Evolutionary conservation across 345 rosid species (phyloP), one percentile per base, ranked within the genome.

Genomic region (Arabidopsis arenosa): DNA sequence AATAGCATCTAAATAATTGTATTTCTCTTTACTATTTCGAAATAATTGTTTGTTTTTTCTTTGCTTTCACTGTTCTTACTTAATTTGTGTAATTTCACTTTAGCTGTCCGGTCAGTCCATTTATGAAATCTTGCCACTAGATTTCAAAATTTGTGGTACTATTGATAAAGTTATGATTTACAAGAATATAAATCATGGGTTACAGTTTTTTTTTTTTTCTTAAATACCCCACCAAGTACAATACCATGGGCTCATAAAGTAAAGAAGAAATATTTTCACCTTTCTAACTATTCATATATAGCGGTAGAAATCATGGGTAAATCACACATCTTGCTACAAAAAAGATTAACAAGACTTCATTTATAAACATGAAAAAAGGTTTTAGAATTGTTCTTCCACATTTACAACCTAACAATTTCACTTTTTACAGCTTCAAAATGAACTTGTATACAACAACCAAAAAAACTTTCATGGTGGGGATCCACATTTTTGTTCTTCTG

Each of bases 81-180:
- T 78, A 78, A 72, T 78, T 66, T 78, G 81, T 72, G 81, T 73
- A 66, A 78, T 72, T 66, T 73, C 74, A 78, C 81, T 78, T 73
- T 72, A 72, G 70, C 81, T 78, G 81, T 72, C 63, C 41, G 74
- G 81, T 66, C 70, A 72, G 26, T 67, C 70, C 58, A 78, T 78
- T 78, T 59, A 72, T 78, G 77, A 78, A 72, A 58, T 43, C 28
- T 72, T 53, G 69, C 78, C 81, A 72, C 81, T 72, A 73, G 40
- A 78, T 72, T 72, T 72, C 67, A 66, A 78, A 78, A 45, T 2
- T 52, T 51, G n/a, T 78, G 32, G 77, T 78, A 78, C 77, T 72
- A 43, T 60, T 78, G 74, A 78, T 72, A 66, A 72, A 78, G 81
- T 52, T 12, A 66, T 72, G 77, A 78, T 73, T 66, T 72, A 30